Evolutionary conservation across 495 filamentous ascomycete species (phyloP), one percentile per base, ranked within the genome.

Genomic region (Jackrogersella minutella): DNA sequence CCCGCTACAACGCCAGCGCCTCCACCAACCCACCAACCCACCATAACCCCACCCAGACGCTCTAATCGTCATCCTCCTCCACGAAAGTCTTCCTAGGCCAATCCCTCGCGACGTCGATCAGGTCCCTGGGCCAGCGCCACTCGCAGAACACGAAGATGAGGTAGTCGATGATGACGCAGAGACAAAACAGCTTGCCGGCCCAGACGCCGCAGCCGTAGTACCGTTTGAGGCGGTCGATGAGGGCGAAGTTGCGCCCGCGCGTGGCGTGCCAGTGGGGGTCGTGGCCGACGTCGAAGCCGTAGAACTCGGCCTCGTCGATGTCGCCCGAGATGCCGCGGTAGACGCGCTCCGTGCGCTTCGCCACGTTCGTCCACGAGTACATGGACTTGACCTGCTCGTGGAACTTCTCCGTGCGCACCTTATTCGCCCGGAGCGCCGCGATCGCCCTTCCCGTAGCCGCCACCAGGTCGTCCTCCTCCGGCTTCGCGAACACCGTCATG

Each of bases 171-270:
- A 97, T 88, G 13, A 94, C 93, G 62, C 93, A 97, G 1, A 99
- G 77, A 69, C 93, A 97, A 73, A 99, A 99, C 19, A 99, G 77
- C 77, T 99, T 99, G 6, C 95, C 95, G 8, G 95, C 95, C 95
- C 95, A 99, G 36, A 98, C 93, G n/a, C 95, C 95, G 71, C 95
- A 99, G n/a, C 95, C 95, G 72, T 98, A 99, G 71, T 99, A 98
- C 22, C 93, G 79, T 76, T 99, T 99, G 19, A 99, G 75, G 16
- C 95, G 85, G 72, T 99, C 95, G 69, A 99, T 97, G 22, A 99
- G 84, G 1, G 92, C 91, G 76, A 95, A 96, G 74, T 90, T 93
- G 36, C 91, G 81, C 40, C 92, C 92, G 37, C 91, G 81, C n/a
- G 89, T 88, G 2, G 88, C 90, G 49, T 90, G 85, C 67, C 90